phyloP scores from a whole-genome alignment of 1,139 yeast species.

The Hansenula sp. region DNA sequence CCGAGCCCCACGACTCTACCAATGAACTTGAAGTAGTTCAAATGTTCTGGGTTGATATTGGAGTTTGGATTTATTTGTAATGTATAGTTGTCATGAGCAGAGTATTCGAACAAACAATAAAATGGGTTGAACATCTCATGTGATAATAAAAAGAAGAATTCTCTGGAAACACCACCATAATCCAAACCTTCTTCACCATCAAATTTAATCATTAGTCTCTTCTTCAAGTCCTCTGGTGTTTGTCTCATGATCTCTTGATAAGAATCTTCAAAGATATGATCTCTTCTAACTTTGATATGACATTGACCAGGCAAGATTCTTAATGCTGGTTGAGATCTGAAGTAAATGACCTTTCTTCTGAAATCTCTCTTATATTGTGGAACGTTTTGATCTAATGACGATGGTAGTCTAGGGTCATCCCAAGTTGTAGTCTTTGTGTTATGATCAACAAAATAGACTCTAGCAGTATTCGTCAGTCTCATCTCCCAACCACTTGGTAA shows the following conservation, averaged over 20 bases:
- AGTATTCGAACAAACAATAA: constrained; percentile 93
- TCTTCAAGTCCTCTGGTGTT: constrained; percentile 95
- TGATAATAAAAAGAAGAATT: constrained; percentile 89
- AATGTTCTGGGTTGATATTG: constrained; percentile 97
- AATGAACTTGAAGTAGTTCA: constrained; percentile 94
- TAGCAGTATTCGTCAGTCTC: constrained; percentile 97
- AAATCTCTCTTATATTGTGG: constrained; percentile 99
- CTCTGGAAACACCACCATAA: constrained; percentile 99
- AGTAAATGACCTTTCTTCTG: constrained; percentile 93
- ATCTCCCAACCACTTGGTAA: constrained; percentile 99
- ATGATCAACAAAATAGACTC: constrained; percentile 98
- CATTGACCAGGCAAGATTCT: constrained; percentile 98
- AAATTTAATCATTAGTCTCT: constrained; percentile 94
- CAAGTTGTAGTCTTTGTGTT: constrained; percentile 98
- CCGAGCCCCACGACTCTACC: constrained; percentile 98
- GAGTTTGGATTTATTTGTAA: constrained; percentile 96
- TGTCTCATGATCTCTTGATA: constrained; percentile 99
- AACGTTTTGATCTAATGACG: constrained; percentile 94
- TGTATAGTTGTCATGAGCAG: constrained; percentile 97
- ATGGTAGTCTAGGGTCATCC: constrained; percentile 99
- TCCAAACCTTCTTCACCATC: constrained; percentile 99
- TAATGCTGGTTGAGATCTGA: constrained; percentile 97
- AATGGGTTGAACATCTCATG: constrained; percentile 99
- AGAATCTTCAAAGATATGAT: constrained; percentile 94
- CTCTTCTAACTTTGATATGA: constrained; percentile 95